Conservation (phyloP, 768 basidiomycete genomes). For the Auriscalpium microsporum region DNA sequence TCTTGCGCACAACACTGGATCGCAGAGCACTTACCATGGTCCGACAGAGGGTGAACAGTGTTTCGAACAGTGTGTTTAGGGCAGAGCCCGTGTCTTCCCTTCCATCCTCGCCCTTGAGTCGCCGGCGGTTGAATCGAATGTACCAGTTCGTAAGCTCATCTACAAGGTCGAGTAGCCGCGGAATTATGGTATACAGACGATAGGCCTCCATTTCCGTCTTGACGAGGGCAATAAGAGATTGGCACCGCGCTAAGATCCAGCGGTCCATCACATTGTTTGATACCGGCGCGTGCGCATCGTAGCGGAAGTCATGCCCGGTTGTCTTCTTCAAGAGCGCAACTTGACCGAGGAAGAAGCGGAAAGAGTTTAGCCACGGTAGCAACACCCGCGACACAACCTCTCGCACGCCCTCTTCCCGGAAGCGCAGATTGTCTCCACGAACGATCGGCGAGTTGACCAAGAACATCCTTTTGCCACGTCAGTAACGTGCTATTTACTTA, state of each 20-base stretch:
- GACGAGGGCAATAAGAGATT: constrained; percentile 89
- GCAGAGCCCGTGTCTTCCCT: constrained; percentile 80
- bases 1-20: not conserved
- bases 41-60: constrained; percentile 85
- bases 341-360: constrained; percentile 99
- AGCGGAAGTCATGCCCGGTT: constrained; percentile 67
- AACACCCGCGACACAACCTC: constrained; percentile 96
- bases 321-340: constrained; percentile 80
- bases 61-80: constrained; percentile 93
- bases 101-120: constrained; percentile 93
- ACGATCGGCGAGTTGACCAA: constrained; percentile 98
- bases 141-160: constrained; percentile 99
- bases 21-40: constrained; percentile 69
- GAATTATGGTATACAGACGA: constrained; percentile 94
- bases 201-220: constrained; percentile 95
- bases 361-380: constrained; percentile 96
- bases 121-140: constrained; percentile 94
- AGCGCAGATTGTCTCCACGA: constrained; percentile 93
- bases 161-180: constrained; percentile 83
- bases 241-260: constrained; percentile 97
- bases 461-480: constrained; percentile 62
- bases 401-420: constrained; percentile 96
- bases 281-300: constrained; percentile 77
- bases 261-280: constrained; percentile 96
- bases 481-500: not conserved